Base-by-base conservation (phyloP, 345 rosid genomes). In the Lenwebbia sp. region DNA sequence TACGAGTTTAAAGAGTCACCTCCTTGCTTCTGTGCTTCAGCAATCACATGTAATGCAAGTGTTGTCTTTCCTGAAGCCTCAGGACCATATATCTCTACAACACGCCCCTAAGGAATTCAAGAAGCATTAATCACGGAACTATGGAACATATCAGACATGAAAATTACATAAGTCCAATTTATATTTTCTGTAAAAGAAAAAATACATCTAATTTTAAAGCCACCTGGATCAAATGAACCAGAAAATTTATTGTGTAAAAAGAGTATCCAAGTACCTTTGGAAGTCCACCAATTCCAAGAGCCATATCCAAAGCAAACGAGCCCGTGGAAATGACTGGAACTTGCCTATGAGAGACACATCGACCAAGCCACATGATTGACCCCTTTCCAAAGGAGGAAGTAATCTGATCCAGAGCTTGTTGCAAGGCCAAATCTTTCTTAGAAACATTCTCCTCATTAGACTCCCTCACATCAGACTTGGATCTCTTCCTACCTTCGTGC, bases 31-130 rank as follows among this genome's bases (percentile, higher is more conserved):
- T 97, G 99, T 87, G 99, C 93, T 93, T 97, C 99, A 83, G 98
- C 99, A 90, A 97, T 96, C 85, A 93, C 98, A 92, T 96, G 99
- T 51, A 96, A 92, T 56, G 96, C 98, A 85, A 97, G 96, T 74
- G 99, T 96, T 54, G 99, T 97, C 91, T 97, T 97, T 49, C 99
- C 99, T 83, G 99, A 97, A 85, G 99, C 99, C 93, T 96, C 99
- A 12, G 99, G 99, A 83, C 99, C 99, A 90, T 88, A 97, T 84
- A 97, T 94, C 93, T 96, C 99, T 88, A 95, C 95, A 50, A 97
- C 99, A 85, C 99, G 99, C 5, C 99, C 99, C 99, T 97, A 87
- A 85, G 54, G 26, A 83, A 57, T 58, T 85, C 47, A 70, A 33
- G 26, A 70, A 37, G 81, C 26, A 70, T 70, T 33, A 15, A 62